Evolutionary conservation across 768 basidiomycete species (phyloP), one percentile per base, ranked within the genome.

Genomic region (Tylopilus rubrobrunneus): DNA sequence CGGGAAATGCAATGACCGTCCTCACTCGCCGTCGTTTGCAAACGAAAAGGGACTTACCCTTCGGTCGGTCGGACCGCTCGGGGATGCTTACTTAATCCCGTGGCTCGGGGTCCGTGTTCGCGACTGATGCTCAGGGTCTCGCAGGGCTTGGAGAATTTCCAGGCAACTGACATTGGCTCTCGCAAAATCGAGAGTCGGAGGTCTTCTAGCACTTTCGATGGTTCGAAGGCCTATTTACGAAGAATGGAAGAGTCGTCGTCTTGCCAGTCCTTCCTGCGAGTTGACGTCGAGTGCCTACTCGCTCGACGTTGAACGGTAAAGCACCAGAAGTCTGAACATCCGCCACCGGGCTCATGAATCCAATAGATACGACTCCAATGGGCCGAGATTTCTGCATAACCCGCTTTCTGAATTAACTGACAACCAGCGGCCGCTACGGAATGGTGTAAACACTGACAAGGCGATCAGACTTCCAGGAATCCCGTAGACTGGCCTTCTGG

Each of bases 181-280:
- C 17, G 37, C 61, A 63, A 60, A 46, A 57, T 65, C 52, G 62
- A 62, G 56, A 31, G 45, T 19, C 44, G 49, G 43, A 21, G 17
- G 53, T 28, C 55, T 65, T 59, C 57, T 43, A 4, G 41, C 19
- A 4, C 36, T 39, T 39, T 39, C 39, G n/a, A 39, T 39, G 39
- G 17, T 56, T 59, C 61, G 61, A 66, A 59, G 49, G 45, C 19
- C 45, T n/a, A 49, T 63, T 49, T 64, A 46, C 56, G 44, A 58
- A 55, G 63, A 54, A 66, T 4, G 56, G 63, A 66, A 63, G 64
- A 21, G 2, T n/a, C 31, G 52, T 48, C 37, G 28, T 39, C 34
- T 56, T 46, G 8, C 25, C 21, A 50, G 47, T 33, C 40, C 52
- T 62, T 55, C 37, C n/a, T 41, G 9, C 42, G 23, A 17, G 27